phyloP scores from a whole-genome alignment of 1,139 yeast genomes.

The Torulaspora pretoriensis region DNA sequence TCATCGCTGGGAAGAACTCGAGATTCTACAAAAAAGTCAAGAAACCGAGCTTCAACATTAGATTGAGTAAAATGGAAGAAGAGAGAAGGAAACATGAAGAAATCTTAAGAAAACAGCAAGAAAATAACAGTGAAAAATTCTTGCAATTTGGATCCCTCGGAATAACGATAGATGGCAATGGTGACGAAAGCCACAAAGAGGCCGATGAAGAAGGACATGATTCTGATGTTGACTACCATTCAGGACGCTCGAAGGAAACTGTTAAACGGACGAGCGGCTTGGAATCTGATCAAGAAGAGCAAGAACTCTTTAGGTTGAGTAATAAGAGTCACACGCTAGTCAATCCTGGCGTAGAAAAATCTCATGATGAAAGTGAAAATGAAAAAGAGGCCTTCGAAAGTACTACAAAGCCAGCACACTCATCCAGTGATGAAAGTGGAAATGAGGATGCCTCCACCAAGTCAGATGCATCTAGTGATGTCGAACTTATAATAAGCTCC shows the following conservation, averaged over 20 bases:
- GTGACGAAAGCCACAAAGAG: slow-evolving; percentile 8
- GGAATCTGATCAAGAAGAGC: slow-evolving; percentile 13
- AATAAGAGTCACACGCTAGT: slow-evolving; percentile 10
- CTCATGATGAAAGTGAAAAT: background rate
- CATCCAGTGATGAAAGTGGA: background rate
- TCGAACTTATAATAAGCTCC: slow-evolving; percentile 26
- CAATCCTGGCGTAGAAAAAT: slow-evolving; percentile 12
- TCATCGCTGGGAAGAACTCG: slow-evolving; percentile 33
- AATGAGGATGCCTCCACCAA: slow-evolving; percentile 13
- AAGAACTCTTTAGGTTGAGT: slow-evolving; percentile 13
- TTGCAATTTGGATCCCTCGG: slow-evolving; percentile 28
- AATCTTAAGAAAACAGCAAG: slow-evolving; percentile 13
- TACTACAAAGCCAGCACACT: slow-evolving; percentile 1
- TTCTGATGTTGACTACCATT: background rate
- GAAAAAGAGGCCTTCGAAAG: background rate
- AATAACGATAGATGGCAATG: slow-evolving; percentile 21
- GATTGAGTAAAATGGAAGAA: slow-evolving; percentile 29
- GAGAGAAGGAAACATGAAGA: slow-evolving; percentile 28
- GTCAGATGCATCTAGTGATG: slow-evolving; percentile 20
- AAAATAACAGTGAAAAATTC: slow-evolving; percentile 12
- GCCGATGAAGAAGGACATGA: slow-evolving; percentile 6
- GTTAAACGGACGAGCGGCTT: slow-evolving; percentile 8
- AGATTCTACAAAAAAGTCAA: slow-evolving; percentile 44
- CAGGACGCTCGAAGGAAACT: background rate
- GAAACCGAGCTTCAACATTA: slow-evolving; percentile 29